Conservation (phyloP, 805 yeast genomes). For the Metschnikowia shivogae region DNA sequence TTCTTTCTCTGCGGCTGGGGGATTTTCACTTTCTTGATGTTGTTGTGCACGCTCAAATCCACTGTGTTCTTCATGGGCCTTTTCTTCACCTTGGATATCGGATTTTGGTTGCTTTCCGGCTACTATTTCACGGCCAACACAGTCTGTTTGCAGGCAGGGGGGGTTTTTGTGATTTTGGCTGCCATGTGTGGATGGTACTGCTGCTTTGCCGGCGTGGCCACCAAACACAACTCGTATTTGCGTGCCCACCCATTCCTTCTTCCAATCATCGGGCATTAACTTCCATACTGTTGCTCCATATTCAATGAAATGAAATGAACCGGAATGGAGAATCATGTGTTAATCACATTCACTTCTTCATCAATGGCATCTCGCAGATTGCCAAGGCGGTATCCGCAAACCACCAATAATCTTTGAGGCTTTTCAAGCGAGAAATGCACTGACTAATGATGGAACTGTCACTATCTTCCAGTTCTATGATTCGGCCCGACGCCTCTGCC, state of each 20-base stretch:
- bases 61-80: conserved; percentile 49
- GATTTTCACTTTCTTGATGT: conserved; percentile 56
- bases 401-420: conserved; percentile 3
- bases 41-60: conserved; percentile 51
- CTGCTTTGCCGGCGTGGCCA: conserved; percentile 18
- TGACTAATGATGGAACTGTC: neutral
- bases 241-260: conserved; percentile 11
- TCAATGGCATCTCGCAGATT: neutral
- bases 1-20: conserved; percentile 61
- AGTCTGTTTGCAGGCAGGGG: conserved; percentile 14
- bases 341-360: neutral
- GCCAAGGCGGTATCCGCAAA: conserved; percentile 2
- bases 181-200: conserved; percentile 18
- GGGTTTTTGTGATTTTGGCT: conserved; percentile 13
- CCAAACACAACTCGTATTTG: conserved; percentile 15
- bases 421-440: neutral
- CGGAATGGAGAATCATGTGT: neutral
- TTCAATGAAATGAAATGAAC: neutral
- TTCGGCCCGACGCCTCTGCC: neutral
- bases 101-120: conserved; percentile 48
- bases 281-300: neutral
- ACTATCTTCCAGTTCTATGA: neutral
- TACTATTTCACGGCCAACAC: conserved; percentile 45
- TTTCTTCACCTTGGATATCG: conserved; percentile 49
- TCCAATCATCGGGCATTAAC: conserved; percentile 12